Conservation (phyloP, 2,329 filamentous ascomycete genomes). For the Ambrosiella xylebori region DNA sequence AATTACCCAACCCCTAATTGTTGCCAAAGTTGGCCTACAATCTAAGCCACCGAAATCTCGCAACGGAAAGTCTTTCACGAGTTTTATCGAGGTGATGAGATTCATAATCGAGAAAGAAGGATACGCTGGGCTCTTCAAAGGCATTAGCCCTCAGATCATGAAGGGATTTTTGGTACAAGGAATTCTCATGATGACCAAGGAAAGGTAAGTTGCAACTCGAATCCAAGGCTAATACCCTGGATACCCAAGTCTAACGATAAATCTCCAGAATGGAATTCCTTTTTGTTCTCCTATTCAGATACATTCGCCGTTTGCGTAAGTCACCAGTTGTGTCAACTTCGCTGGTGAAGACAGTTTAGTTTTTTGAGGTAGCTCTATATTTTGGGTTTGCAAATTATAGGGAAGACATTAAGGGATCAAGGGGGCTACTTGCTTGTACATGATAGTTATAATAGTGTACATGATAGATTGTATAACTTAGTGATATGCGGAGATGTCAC, state of each 20-base stretch:
- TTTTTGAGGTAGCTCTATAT: not conserved
- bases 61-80: conserved; percentile 81
- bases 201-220: conserved; percentile 43
- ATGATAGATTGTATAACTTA: too few species aligned
- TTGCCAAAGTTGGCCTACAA: conserved; percentile 92
- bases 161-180: conserved; percentile 92
- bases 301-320: conserved; percentile 52
- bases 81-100: conserved; percentile 83
- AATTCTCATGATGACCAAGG: conserved; percentile 97
- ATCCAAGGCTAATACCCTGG: not conserved
- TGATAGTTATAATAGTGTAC: too few species aligned
- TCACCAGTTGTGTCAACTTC: not conserved
- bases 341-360: not conserved
- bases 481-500: not conserved
- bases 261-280: conserved; percentile 58
- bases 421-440: too few species aligned
- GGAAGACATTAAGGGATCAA: too few species aligned
- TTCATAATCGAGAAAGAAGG: conserved; percentile 89
- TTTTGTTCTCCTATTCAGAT: conserved; percentile 74
- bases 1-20: conserved; percentile 83
- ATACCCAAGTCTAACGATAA: not conserved
- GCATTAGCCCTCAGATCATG: conserved; percentile 80
- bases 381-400: too few species aligned
- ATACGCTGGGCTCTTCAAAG: conserved; percentile 74
- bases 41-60: conserved; percentile 74